Evolutionary conservation across 2,329 filamentous ascomycete genomes (phyloP), one percentile per base, ranked within the genome.

Genomic region (Conoideocrella luteorostrata): DNA sequence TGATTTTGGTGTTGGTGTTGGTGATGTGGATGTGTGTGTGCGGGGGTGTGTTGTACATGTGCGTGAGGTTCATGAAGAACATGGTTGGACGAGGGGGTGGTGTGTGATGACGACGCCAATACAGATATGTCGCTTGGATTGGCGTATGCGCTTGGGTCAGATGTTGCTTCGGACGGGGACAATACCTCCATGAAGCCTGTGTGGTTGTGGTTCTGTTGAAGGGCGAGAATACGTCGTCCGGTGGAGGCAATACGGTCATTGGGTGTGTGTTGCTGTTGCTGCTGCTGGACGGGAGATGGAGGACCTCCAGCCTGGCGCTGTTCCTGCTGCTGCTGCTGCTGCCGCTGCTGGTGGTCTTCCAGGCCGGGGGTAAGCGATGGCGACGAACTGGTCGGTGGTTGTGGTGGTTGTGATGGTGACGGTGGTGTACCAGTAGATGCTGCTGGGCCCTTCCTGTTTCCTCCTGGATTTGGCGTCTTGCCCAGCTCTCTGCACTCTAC

Each of bases 401-500:
- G 32, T 29, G 22, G 21, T 22, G 22, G 40, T 11, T 18, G 40
- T 21, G 17, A 24, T 35, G 6, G 41, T 40, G 10, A 44, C 39
- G 20, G 43, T 42, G 20, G 40, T 17, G 21, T 20, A n/a, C n/a
- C n/a, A n/a, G n/a, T n/a, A n/a, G n/a, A n/a, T n/a, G n/a, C n/a
- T n/a, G n/a, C n/a, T n/a, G n/a, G n/a, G n/a, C n/a, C n/a, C 44
- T 56, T 58, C 21, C 54, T 50, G 22, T 50, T 51, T 11, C 55
- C 57, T 1, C 57, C 58, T 4, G 57, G 51, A 38, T 56, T 60
- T 20, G 66, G 61, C 24, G 74, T 69, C 61, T 86, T 86, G 48
- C 80, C 75, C 29, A 78, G 70, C 56, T 95, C 88, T 66, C 91
- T 95, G 69, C 91, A 97, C 60, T 95, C 84, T 7, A 77, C 69